Evolutionary conservation across 768 basidiomycete genomes (phyloP).

Genomic region (Mycena maculata): DNA sequence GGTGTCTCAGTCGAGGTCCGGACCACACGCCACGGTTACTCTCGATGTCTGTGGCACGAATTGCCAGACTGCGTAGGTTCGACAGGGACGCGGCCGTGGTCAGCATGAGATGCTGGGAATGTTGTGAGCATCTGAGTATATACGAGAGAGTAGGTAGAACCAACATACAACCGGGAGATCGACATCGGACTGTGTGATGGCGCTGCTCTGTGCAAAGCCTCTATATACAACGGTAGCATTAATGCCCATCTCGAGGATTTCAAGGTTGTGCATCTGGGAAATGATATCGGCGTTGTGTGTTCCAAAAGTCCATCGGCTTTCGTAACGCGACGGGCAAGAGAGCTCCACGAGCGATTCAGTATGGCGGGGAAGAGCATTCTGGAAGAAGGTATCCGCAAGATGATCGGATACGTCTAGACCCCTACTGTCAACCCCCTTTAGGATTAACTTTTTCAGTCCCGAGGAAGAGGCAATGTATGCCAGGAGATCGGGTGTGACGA

Average conservation of each 20-base stretch:
- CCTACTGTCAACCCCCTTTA: background rate
- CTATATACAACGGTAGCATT: background rate
- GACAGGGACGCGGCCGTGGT: background rate
- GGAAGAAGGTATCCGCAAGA: slow-evolving; percentile 2
- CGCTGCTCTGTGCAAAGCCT: background rate
- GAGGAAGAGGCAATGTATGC: background rate
- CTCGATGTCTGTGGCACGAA: background rate
- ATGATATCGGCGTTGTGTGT: background rate
- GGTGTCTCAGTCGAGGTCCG: background rate
- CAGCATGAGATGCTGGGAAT: background rate
- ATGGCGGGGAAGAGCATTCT: background rate
- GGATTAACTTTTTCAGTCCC: background rate
- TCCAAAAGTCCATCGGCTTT: slow-evolving; percentile 12
- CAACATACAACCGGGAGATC: background rate
- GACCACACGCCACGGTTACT: slow-evolving; percentile 4
- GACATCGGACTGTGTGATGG: slow-evolving; percentile 6
- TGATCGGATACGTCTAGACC: background rate
- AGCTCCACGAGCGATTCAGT: background rate
- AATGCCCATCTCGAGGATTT: background rate
- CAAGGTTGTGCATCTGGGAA: background rate
- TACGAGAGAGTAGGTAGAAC: background rate
- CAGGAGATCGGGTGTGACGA: background rate
- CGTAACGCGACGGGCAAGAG: background rate
- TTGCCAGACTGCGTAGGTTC: background rate
- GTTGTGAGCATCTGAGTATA: background rate